Base-by-base conservation (phyloP, 345 rosid genomes). In the Jatropha curcas region DNA sequence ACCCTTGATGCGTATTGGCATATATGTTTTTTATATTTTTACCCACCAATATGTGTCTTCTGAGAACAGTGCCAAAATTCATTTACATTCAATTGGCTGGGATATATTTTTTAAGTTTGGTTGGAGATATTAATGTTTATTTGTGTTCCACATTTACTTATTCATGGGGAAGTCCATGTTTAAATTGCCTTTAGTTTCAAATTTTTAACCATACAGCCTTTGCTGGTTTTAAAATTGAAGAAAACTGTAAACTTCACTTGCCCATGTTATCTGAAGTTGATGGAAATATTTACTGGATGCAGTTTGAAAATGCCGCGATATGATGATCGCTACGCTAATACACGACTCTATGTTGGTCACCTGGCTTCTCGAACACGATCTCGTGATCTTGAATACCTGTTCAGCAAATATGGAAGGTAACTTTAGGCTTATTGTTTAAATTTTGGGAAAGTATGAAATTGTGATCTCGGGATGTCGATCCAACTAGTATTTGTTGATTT, bases 341-440 rank as follows among this genome's bases (percentile, higher is more conserved):
- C 93, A 2, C 91, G 93, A 7, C 96, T 90, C 58, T 90, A 90
- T 73, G 93, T 90, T 25, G 96, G 93, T 20, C 93, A 85, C 76
- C 71, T 90, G 71, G 81, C 89, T 4, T 80, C 93, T 4, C 81
- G 93, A 52, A 87, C 92, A 14, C 79, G 93, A 62, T 81, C 96
- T 0, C 89, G 90, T 6, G 96, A 90, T 57, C 87, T 90, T 37
- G 96, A 90, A 76, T 87, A 90, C 63, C 62, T 88, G 13, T 90
- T 90, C 62, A 78, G 88, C 83, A 85, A 88, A 88, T 90, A 88
- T 74, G 96, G 96, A 70, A 89, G 96, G 93, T 90, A 81, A 35
- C 0, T 1, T 9, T 41, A 11, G 33, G 35, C 68, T 37, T 11
- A 20, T 2, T 10, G 45, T 65, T 63, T 25, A 60, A 24, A 12